Percentiles rank a stretch among this genome's conserved stretches.
Evolutionary conservation across 2,329 filamentous ascomycete genomes (phyloP).

Genomic region (Drechslera avenae): DNA sequence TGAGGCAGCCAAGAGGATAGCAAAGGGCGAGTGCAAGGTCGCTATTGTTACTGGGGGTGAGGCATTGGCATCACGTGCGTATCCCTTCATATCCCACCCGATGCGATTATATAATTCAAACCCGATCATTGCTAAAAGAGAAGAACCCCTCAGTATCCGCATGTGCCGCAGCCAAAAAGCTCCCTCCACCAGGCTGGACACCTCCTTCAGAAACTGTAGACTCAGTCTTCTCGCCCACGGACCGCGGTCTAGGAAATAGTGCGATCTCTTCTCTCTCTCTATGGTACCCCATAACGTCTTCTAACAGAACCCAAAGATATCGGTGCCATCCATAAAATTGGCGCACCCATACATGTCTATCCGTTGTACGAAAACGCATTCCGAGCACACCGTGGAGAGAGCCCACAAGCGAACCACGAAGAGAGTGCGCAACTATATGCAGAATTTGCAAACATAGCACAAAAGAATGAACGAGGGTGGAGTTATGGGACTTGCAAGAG

Average conservation of each 20-base stretch:
- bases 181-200: slow-evolving; percentile 67
- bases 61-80: slow-evolving; percentile 64
- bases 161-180: slow-evolving; percentile 57
- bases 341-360: slow-evolving; percentile 69
- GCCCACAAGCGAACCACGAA: slow-evolving; percentile 59
- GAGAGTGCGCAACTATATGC: slow-evolving; percentile 67
- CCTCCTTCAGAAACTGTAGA: slow-evolving; percentile 54
- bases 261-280: slow-evolving; percentile 32
- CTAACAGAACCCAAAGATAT: slow-evolving; percentile 51
- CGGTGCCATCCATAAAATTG: slow-evolving; percentile 63
- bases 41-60: slow-evolving; percentile 68
- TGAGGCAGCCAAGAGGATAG: slow-evolving; percentile 64
- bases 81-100: slow-evolving; percentile 36
- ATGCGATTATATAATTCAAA: too few relatives aligned
- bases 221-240: slow-evolving; percentile 58
- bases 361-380: slow-evolving; percentile 70
- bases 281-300: slow-evolving; percentile 13
- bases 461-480: slow-evolving; percentile 62
- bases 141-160: slow-evolving; percentile 51
- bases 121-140: too few relatives aligned
- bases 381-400: slow-evolving; percentile 61
- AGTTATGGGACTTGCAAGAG: slow-evolving; percentile 57
- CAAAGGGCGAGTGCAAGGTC: slow-evolving; percentile 59
- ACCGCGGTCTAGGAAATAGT: slow-evolving; percentile 52
- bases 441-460: slow-evolving; percentile 63